Evolutionary conservation across 169 alveolate species (phyloP).

Genomic region (Babesia ovata): DNA sequence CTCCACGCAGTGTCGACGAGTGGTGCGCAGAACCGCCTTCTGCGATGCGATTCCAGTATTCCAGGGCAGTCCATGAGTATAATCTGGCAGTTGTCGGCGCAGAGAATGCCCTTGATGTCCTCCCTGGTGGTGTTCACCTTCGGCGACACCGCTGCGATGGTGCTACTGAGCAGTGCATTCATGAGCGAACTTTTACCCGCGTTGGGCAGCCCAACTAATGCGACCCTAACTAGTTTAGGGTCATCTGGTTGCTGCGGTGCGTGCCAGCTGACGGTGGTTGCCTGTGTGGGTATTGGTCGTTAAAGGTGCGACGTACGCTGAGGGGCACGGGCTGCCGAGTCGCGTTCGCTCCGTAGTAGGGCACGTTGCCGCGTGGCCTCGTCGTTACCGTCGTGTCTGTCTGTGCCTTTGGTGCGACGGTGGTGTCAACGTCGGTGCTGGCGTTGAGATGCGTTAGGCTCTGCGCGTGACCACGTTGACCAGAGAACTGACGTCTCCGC

Average conservation of each 20-base stretch:
- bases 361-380: slow-evolving; percentile 30
- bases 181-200: slow-evolving; percentile 86
- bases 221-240: slow-evolving; percentile 69
- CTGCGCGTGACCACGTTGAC: neutral
- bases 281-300: slow-evolving; percentile 36
- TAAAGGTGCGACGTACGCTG: slow-evolving; percentile 33
- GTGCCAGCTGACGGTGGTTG: slow-evolving; percentile 68
- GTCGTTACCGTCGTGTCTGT: neutral
- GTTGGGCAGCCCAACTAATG: slow-evolving; percentile 85
- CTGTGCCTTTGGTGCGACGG: neutral
- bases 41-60: slow-evolving; percentile 82
- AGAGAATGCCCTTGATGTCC: slow-evolving; percentile 75
- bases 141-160: slow-evolving; percentile 86
- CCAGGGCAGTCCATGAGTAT: slow-evolving; percentile 86
- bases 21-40: slow-evolving; percentile 76
- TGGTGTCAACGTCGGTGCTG: slow-evolving; percentile 27
- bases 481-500: neutral
- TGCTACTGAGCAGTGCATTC: slow-evolving; percentile 76
- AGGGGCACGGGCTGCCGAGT: slow-evolving; percentile 67
- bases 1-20: slow-evolving; percentile 86
- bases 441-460: neutral
- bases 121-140: slow-evolving; percentile 85
- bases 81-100: slow-evolving; percentile 76
- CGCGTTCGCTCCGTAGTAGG: slow-evolving; percentile 53
- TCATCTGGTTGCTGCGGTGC: slow-evolving; percentile 73